Conservation (phyloP, 352 stramenopile genomes). For the Phytophthora ohioensis region DNA sequence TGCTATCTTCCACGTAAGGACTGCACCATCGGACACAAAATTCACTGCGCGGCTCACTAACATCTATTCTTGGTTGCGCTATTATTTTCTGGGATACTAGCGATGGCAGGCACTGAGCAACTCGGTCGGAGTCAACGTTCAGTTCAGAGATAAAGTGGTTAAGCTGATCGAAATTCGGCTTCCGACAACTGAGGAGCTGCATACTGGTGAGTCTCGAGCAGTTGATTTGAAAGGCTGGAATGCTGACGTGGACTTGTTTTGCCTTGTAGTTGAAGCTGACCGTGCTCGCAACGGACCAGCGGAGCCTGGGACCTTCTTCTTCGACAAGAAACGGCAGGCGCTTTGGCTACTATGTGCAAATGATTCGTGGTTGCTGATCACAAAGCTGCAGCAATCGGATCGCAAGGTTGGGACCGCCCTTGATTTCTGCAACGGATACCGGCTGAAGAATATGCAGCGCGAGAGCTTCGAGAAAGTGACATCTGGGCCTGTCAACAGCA, state of each 20-base stretch:
- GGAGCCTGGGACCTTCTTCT: slow-evolving; percentile 66
- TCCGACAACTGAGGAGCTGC: slow-evolving; percentile 52
- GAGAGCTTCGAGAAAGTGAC: slow-evolving; percentile 51
- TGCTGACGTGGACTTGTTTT: not conserved
- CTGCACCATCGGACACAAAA: not conserved
- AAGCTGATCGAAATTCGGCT: slow-evolving; percentile 74
- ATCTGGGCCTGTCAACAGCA: slow-evolving; percentile 23
- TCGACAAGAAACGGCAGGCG: slow-evolving; percentile 73
- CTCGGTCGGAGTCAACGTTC: slow-evolving; percentile 70
- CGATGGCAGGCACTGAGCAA: slow-evolving; percentile 83
- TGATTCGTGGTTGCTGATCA: slow-evolving; percentile 70
- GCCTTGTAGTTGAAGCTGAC: slow-evolving; percentile 33
- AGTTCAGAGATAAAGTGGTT: slow-evolving; percentile 71
- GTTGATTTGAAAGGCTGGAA: not conserved
- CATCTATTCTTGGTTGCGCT: not conserved
- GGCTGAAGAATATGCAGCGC: slow-evolving; percentile 68
- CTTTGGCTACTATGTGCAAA: slow-evolving; percentile 75
- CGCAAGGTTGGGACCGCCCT: slow-evolving; percentile 66
- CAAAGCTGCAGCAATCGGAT: slow-evolving; percentile 74
- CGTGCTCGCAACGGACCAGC: slow-evolving; percentile 18
- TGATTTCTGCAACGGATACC: slow-evolving; percentile 86
- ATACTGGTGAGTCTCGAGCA: slow-evolving; percentile 38
- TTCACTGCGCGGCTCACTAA: not conserved
- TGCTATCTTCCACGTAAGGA: slow-evolving; percentile 65
- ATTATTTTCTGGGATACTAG: slow-evolving; percentile 35